A percentile compares a stretch with the other conserved stretches of the same genome.
These are phyloP conservation scores for Cardamine occulta DNA, from an alignment of 345 rosid genomes.

Conservation along the genomic window DNA sequence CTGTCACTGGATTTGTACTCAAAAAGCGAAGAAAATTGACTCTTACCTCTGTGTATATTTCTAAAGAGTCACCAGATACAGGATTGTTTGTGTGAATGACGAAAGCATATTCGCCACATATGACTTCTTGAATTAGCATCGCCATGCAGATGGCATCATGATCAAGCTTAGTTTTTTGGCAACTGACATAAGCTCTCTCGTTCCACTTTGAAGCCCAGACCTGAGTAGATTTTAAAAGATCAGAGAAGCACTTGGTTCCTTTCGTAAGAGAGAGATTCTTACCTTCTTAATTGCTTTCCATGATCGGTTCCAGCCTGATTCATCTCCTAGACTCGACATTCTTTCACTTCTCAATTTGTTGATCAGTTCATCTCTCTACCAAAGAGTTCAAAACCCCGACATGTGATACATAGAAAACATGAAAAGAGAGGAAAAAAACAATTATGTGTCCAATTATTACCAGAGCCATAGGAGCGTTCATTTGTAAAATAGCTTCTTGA, in stretches of 20 bases:
- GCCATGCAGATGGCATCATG: constrained; percentile 94
- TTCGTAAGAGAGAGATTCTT: neutral
- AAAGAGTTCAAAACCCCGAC: constrained; percentile 27
- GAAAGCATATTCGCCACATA: constrained; percentile 92
- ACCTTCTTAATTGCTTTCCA: constrained; percentile 97
- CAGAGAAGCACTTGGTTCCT: constrained; percentile 18
- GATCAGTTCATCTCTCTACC: constrained; percentile 83
- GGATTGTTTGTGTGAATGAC: constrained; percentile 99
- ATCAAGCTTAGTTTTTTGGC: constrained; percentile 73
- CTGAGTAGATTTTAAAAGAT: constrained; percentile 43
- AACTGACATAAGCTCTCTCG: constrained; percentile 93
- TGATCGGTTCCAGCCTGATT: constrained; percentile 82
- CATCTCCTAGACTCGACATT: constrained; percentile 90
- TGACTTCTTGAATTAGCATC: constrained; percentile 89
- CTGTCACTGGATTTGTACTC: neutral
- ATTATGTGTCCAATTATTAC: constrained; percentile 16
- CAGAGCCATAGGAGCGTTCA: constrained; percentile 39
- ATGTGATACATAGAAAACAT: constrained; percentile 8
- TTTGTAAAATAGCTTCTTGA: constrained; percentile 57
- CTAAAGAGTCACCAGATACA: constrained; percentile 78
- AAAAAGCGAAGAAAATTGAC: neutral
- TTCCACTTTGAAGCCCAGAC: constrained; percentile 99
- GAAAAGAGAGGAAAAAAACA: constrained; percentile 25
- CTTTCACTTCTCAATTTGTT: constrained; percentile 69
- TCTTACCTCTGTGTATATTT: constrained; percentile 89